Percentiles rank a stretch among this genome's conserved stretches.
These are phyloP conservation scores for Aspergillus costaricaensis DNA, from an alignment of 2,329 filamentous ascomycete species.

Conservation along the genomic window DNA sequence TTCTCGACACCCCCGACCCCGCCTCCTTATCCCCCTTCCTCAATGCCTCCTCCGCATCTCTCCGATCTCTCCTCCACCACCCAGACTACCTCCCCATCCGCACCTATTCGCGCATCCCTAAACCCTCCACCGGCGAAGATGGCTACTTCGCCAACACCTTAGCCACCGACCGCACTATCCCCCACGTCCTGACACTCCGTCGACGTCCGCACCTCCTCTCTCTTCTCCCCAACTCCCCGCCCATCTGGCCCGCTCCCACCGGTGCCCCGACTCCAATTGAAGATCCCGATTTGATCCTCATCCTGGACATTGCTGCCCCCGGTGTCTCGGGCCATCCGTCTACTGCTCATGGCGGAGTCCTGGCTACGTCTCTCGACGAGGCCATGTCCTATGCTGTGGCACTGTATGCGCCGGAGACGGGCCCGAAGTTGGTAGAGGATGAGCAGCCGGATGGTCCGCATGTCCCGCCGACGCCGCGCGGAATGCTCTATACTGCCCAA, in stretches of 20 bases:
- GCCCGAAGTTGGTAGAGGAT: neutral
- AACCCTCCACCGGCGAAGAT: conserved; percentile 46
- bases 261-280: conserved; percentile 18
- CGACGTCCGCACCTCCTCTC: conserved; percentile 31
- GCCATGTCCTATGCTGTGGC: conserved; percentile 44
- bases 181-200: conserved; percentile 43
- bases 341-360: conserved; percentile 16
- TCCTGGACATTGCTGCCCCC: conserved; percentile 13
- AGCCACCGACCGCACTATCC: conserved; percentile 42
- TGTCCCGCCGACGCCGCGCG: conserved; percentile 25
- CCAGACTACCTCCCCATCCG: conserved; percentile 41
- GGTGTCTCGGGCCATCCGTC: conserved; percentile 16
- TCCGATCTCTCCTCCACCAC: conserved; percentile 30
- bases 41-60: neutral
- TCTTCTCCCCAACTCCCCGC: conserved; percentile 20
- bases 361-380: conserved; percentile 40
- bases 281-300: conserved; percentile 14
- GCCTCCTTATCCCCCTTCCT: conserved; percentile 1
- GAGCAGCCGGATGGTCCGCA: neutral
- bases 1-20: conserved; percentile 2
- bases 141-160: conserved; percentile 45
- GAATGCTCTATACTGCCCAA: conserved; percentile 42
- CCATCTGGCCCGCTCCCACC: conserved; percentile 31
- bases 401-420: conserved; percentile 17
- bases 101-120: conserved; percentile 43